Percentiles rank a stretch among this genome's conserved stretches.
Evolutionary conservation across 371 early-diverging fungal genomes (phyloP).

Genomic region (Syncephalis plumigaleata): DNA sequence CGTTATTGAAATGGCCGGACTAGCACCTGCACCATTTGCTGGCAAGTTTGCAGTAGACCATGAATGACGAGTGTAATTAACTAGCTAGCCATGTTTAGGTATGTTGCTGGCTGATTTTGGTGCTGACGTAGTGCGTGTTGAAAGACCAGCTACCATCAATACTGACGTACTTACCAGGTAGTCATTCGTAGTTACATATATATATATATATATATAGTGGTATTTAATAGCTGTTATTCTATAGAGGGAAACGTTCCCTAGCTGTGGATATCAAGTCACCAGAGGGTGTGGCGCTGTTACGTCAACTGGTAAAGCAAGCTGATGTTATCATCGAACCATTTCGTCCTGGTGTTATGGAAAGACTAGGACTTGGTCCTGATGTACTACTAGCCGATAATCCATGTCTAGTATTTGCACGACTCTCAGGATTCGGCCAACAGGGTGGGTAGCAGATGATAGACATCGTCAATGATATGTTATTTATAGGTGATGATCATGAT

Average conservation of each 20-base stretch:
- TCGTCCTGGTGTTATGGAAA: conserved; percentile 59
- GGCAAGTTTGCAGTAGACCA: conserved; percentile 4
- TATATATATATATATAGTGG: neutral
- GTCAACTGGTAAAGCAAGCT: conserved; percentile 22
- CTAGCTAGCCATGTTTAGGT: conserved; percentile 11
- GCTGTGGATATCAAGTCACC: conserved; percentile 40
- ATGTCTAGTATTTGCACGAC: conserved; percentile 36
- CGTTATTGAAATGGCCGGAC: conserved; percentile 56
- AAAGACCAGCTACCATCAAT: conserved; percentile 15
- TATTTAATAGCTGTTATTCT: neutral
- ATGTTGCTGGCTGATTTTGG: conserved; percentile 60
- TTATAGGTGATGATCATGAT: neutral
- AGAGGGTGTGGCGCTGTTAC: conserved; percentile 22
- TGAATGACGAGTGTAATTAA: neutral
- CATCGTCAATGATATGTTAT: neutral
- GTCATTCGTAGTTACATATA: too few relatives aligned
- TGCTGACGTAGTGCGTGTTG: conserved; percentile 54
- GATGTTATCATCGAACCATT: conserved; percentile 65
- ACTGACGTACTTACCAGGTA: conserved; percentile 5
- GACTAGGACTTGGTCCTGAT: conserved; percentile 48
- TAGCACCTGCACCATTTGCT: conserved; percentile 57
- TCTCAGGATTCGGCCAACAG: conserved; percentile 53
- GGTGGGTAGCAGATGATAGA: too few relatives aligned
- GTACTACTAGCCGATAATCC: conserved; percentile 31
- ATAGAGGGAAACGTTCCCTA: conserved; percentile 47